Evolutionary conservation across 768 basidiomycete genomes (phyloP).

Genomic region (Suillus discolor): DNA sequence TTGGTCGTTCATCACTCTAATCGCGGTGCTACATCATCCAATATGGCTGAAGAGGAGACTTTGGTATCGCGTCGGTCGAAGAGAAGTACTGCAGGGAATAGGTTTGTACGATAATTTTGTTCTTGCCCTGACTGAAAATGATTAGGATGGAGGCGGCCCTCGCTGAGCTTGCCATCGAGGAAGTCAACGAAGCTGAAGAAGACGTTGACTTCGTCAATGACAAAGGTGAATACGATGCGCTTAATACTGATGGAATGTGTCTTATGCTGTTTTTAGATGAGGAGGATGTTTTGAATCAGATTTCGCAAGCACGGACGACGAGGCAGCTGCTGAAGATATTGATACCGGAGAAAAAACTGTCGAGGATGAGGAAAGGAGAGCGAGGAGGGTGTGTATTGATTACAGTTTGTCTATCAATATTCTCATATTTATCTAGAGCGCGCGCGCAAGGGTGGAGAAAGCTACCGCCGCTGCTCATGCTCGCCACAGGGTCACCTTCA

Average conservation of each 20-base stretch:
- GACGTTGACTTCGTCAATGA: conserved; percentile 71
- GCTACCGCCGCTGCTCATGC: conserved; percentile 68
- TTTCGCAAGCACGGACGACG: conserved; percentile 84
- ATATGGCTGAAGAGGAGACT: conserved; percentile 12
- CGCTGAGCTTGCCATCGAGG: conserved; percentile 53
- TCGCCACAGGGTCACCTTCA: conserved; percentile 67
- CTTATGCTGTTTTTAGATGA: conserved; percentile 53
- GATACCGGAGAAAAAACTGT: conserved; percentile 60
- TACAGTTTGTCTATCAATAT: background rate
- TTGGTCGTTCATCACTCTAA: background rate
- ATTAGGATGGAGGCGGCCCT: conserved; percentile 76
- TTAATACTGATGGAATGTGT: background rate
- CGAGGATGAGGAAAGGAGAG: conserved; percentile 60
- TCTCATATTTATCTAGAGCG: conserved; percentile 42
- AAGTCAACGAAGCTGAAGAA: conserved; percentile 64
- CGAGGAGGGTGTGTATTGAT: conserved; percentile 24
- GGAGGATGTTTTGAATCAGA: conserved; percentile 83
- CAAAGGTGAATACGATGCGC: conserved; percentile 46
- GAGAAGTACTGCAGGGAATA: conserved; percentile 78
- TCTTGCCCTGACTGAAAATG: conserved; percentile 10
- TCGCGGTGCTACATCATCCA: background rate
- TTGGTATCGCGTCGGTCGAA: conserved; percentile 51
- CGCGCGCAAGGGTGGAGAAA: conserved; percentile 58
- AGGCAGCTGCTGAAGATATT: conserved; percentile 50
- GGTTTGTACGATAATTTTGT: conserved; percentile 41